These are phyloP conservation scores for Gossypioides kirkii DNA, from an alignment of 345 rosid genomes.

Conservation along the genomic window DNA sequence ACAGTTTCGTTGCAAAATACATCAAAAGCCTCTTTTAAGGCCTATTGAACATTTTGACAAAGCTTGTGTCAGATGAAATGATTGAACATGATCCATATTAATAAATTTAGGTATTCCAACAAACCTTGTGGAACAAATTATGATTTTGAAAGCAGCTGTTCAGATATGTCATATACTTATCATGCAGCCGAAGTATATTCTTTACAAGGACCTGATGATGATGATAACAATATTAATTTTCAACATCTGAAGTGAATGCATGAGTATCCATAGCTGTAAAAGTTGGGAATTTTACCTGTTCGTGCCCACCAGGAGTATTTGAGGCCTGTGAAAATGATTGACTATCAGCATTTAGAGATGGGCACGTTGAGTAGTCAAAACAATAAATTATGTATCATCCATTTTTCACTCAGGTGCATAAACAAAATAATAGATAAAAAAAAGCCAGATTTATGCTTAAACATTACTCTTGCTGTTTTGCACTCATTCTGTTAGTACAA, in stretches of 20 bases:
- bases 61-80: not conserved
- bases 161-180: conserved; percentile 56
- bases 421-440: not conserved
- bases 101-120: not conserved
- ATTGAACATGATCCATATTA: conserved; percentile 1
- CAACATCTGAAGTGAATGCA: not conserved
- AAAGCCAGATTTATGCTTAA: not conserved
- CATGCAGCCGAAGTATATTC: conserved; percentile 62
- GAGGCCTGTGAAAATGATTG: conserved; percentile 45
- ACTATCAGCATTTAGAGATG: conserved; percentile 13
- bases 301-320: conserved; percentile 54
- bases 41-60: conserved; percentile 30
- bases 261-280: not conserved
- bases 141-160: conserved; percentile 54
- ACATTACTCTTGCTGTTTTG: not conserved
- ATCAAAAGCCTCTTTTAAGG: conserved; percentile 68
- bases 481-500: not conserved
- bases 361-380: not conserved
- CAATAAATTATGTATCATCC: not conserved
- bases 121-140: conserved; percentile 58
- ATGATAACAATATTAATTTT: not conserved
- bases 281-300: conserved; percentile 51
- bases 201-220: conserved; percentile 51
- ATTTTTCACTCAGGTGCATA: not conserved
- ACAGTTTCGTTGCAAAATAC: conserved; percentile 59